Base-by-base conservation (phyloP, 371 early-diverging fungal genomes). In the Syncephalastrum sp. region DNA sequence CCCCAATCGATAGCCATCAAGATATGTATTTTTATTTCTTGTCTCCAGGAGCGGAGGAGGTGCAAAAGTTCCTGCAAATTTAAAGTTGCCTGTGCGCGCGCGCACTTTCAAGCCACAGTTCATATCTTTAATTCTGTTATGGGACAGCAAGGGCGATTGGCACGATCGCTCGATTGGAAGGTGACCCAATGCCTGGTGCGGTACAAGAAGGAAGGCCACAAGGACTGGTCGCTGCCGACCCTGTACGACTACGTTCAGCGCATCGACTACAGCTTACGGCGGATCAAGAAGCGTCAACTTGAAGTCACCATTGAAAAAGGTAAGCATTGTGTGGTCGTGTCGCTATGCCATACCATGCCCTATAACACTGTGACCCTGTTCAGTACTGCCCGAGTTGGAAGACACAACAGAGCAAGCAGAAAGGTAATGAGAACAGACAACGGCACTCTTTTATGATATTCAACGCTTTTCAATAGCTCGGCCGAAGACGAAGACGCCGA, bases 231-330 rank as follows among this genome's bases (percentile, higher is more conserved):
- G 12, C 47, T 48, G 4, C 29, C 50, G 4, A 56, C 62, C 21
- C 33, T 85, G 4, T 66, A 72, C 38, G 81, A 82, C 12, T 82
- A 85, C 53, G 65, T 75, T 27, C 74, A 75, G 12, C 60, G 67
- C 27, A 69, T 65, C 13, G 86, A 85, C 47, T 42, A 63, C 17
- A 68, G 74, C 4, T 60, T 85, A 17, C 55, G 70, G 61, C 65
- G 86, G 44, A 65, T 72, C 44, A 85, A 84, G 47, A 69, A 68
- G 33, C 54, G 60, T 15, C 69, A 72, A 58, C 44, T 86, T 0
- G 82, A 82, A 53, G 60, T 62, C 14, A 70, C 70, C 50, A 72
- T 86, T 14, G 72, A 79, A 47, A 76, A 74, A 65, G 64, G 80
- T 79, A 25, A 50, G 47, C 16, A 24, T 12, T 27, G 27, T 27